phyloP scores from a whole-genome alignment of 1,139 yeast species.

The Geotrichum fermentans region DNA sequence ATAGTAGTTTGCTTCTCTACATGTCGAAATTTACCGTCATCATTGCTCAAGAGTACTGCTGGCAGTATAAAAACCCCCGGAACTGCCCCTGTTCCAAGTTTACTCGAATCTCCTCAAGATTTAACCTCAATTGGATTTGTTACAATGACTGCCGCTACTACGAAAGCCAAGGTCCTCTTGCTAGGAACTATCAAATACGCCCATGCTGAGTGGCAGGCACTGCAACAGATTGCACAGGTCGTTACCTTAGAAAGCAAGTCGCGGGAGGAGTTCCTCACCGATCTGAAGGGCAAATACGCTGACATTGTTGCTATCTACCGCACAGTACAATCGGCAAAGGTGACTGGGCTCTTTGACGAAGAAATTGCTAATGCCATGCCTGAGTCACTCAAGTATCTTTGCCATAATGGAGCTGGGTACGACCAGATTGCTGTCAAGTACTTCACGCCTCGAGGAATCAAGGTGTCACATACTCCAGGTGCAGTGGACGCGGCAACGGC shows the following conservation, averaged over 20 bases:
- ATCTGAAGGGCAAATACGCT: conserved; percentile 33
- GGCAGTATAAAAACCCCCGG: neutral
- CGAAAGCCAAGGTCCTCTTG: conserved; percentile 27
- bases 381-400: conserved; percentile 52
- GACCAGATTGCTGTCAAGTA: conserved; percentile 55
- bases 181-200: conserved; percentile 28
- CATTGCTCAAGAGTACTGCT: too few species aligned
- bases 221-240: conserved; percentile 28
- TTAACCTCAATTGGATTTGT: too few species aligned
- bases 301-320: conserved; percentile 36
- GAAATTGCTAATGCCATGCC: conserved; percentile 65
- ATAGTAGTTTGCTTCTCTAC: too few species aligned
- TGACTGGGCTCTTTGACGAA: conserved; percentile 62
- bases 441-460: conserved; percentile 48
- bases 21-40: too few species aligned
- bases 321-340: conserved; percentile 22
- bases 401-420: conserved; percentile 92
- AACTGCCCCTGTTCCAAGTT: neutral
- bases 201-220: conserved; percentile 26
- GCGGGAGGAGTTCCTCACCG: conserved; percentile 34
- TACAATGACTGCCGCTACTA: conserved; percentile 37
- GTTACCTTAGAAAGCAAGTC: conserved; percentile 20
- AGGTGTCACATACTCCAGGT: conserved; percentile 60
- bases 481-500: conserved; percentile 76
- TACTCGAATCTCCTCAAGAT: too few species aligned